Evolutionary conservation across 106 monocot species (phyloP).

Genomic region (Narthecium ossifragum): DNA sequence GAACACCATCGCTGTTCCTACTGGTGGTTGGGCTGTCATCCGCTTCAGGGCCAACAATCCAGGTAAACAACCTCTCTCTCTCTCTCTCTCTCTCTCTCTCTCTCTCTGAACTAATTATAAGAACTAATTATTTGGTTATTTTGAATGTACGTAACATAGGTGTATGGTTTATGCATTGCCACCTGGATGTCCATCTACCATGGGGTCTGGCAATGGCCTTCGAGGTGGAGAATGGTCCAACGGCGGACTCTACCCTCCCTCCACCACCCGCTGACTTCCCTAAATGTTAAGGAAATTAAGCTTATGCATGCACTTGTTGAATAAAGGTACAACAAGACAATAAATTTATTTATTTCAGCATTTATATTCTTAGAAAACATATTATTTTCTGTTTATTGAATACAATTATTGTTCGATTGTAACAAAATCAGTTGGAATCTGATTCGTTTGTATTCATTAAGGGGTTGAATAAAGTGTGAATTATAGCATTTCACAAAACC

Average conservation of each 20-base stretch:
- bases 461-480: too few species aligned
- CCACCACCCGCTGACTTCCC: conserved; percentile 19
- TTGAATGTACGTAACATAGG: conserved; percentile 19
- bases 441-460: too few species aligned
- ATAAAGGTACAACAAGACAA: too few species aligned
- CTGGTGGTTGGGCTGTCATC: conserved; percentile 32
- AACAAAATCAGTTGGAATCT: too few species aligned
- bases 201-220: conserved; percentile 14
- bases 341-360: too few species aligned
- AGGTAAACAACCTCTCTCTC: conserved; percentile 9
- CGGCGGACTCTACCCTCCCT: conserved; percentile 7
- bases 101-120: background rate
- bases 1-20: conserved; percentile 36
- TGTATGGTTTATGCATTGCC: conserved; percentile 32
- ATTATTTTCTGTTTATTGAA: too few species aligned
- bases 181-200: conserved; percentile 19
- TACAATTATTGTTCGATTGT: too few species aligned
- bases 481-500: too few species aligned
- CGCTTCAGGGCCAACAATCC: conserved; percentile 32
- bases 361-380: too few species aligned
- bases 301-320: too few species aligned
- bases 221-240: conserved; percentile 15
- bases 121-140: background rate
- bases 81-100: background rate
- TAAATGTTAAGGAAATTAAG: conserved; percentile 13